Evolutionary conservation across 2,329 filamentous ascomycete species (phyloP), one percentile per base, ranked within the genome.

Genomic region (Aotearoamyces nothofagi): DNA sequence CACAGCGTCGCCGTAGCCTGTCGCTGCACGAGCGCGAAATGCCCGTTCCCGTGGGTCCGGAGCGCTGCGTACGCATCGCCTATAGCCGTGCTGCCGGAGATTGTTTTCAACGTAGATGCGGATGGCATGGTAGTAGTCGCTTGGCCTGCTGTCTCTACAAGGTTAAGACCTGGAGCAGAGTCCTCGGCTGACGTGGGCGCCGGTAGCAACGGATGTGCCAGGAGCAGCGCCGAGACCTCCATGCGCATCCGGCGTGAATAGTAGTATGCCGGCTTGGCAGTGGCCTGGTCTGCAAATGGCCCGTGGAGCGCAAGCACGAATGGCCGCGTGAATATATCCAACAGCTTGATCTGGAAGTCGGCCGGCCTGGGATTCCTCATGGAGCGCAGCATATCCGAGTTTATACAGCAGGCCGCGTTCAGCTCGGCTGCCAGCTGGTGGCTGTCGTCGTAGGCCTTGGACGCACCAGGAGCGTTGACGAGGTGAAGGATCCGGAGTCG

Each of bases 231-330:
- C n/a, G n/a, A n/a, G n/a, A n/a, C n/a, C n/a, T 66, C 61, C 2
- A 63, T 32, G 32, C 52, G 55, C 4, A 55, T 44, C 33, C 58
- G 62, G 22, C 53, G 48, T 0, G 61, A 66, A 44, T 56, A 61
- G 36, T 61, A 51, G 40, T 57, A 67, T 5, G 54, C 29, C 0
- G 57, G 61, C 22, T 63, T 53, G 1, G 37, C 33, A 5, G 43
- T 51, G 9, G 60, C 54, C 31, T 51, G 44, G 25, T 39, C 45
- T 24, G 55, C 55, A 40, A 60, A 66, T 1, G 56, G 50, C 11
- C 53, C 56, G 37, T 73, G 65, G 0, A 73, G 47, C 1, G 58
- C 53, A 9, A 71, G 54, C 3, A 69, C 37, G 38, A 68, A 69
- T 10, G 67, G 60, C 5, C 61, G 60, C 7, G 64, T 49, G 1